Percentiles rank a stretch among this genome's conserved stretches.
phyloP scores from a whole-genome alignment of 208 protist species.

The Trypanosoma avium region DNA sequence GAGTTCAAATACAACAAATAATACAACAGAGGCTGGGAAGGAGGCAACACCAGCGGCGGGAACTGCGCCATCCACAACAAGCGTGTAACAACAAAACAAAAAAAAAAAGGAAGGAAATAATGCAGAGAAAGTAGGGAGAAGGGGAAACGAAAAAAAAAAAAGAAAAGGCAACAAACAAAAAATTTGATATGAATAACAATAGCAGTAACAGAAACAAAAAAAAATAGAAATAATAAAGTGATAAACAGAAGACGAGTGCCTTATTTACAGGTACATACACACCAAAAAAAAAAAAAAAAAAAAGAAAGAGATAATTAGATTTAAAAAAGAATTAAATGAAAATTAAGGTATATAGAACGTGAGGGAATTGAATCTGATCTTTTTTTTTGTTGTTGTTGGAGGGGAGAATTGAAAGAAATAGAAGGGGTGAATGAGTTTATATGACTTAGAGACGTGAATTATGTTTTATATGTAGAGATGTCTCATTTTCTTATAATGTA shows the following conservation, averaged over 20 bases:
- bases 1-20: not conserved
- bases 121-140: constrained; percentile 17
- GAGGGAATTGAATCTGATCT: too few relatives aligned
- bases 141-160: constrained; percentile 27
- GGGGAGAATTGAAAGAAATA: not conserved
- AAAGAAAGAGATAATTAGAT: constrained; percentile 6
- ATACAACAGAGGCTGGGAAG: not conserved
- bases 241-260: too few relatives aligned
- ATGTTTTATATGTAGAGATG: too few relatives aligned
- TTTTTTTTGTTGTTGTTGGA: too few relatives aligned
- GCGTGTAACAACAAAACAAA: not conserved
- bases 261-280: constrained; percentile 10
- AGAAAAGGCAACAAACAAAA: constrained; percentile 30
- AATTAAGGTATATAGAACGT: too few relatives aligned
- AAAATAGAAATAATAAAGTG: too few relatives aligned
- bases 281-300: constrained; percentile 12
- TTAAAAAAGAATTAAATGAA: too few relatives aligned
- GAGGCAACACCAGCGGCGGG: not conserved
- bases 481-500: too few relatives aligned
- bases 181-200: not conserved
- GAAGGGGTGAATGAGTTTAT: not conserved
- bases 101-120: not conserved
- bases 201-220: too few relatives aligned
- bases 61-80: not conserved
- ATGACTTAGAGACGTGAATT: too few relatives aligned